phyloP scores from a whole-genome alignment of 805 yeast genomes.

The Schwanniomyces sp. region DNA sequence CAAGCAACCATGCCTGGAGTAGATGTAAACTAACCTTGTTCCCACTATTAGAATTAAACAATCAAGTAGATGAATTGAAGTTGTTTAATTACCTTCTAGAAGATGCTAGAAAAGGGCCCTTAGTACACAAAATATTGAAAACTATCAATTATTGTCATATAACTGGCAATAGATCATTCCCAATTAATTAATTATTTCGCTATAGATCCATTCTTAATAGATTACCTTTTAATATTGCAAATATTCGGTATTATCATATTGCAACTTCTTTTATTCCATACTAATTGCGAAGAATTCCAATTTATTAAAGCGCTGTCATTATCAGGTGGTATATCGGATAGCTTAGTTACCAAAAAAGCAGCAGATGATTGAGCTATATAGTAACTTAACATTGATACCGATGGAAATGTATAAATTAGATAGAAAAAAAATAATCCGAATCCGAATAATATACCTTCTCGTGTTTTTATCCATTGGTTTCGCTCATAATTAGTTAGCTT shows the following conservation, averaged over 20 bases:
- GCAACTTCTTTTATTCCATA: conserved; percentile 27
- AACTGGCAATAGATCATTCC: conserved; percentile 36
- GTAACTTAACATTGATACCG: conserved; percentile 46
- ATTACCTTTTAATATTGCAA: background rate
- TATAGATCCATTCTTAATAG: conserved; percentile 19
- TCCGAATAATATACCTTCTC: conserved; percentile 58
- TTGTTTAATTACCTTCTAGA: conserved; percentile 25
- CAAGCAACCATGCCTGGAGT: conserved; percentile 36
- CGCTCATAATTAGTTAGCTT: conserved; percentile 44
- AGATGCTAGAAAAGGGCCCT: conserved; percentile 7
- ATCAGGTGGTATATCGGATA: conserved; percentile 46
- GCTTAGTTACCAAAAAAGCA: conserved; percentile 54
- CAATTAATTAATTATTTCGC: background rate
- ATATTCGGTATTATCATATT: conserved; percentile 19
- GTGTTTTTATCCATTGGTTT: conserved; percentile 48
- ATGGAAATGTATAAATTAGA: conserved; percentile 41
- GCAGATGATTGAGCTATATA: conserved; percentile 54
- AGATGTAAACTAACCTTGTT: conserved; percentile 35
- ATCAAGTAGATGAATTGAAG: conserved; percentile 32
- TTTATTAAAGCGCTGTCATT: conserved; percentile 20
- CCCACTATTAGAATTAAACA: conserved; percentile 34
- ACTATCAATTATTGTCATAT: conserved; percentile 32
- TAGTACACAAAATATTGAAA: conserved; percentile 15
- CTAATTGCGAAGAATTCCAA: conserved; percentile 32
- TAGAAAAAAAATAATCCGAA: conserved; percentile 50